Base-by-base conservation (phyloP, 768 basidiomycete genomes). In the Cantharellus cinnabarinus region DNA sequence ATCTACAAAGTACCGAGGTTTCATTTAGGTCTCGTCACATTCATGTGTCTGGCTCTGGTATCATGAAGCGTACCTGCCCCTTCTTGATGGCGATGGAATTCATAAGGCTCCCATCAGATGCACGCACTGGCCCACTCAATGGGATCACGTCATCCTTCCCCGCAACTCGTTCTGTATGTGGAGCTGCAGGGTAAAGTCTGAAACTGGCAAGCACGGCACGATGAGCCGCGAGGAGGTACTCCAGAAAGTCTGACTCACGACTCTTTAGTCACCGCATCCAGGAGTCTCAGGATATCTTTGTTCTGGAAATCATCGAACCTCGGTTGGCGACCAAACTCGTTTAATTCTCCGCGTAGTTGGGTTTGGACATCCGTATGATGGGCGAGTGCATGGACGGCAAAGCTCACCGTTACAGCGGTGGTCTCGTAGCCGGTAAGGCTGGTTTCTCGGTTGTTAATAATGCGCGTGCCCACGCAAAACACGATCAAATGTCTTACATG, bases 391-490 rank as follows among this genome's bases (percentile, higher is more conserved):
- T 69, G 68, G 4, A 77, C 63, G 3, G 71, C 69, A 64, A 71
- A 73, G 50, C 61, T 64, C 41, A 74, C 58, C 53, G 71, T 67
- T 56, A 66, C 67, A 2, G 71, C 67, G 10, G 72, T 73, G 3
- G 75, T 75, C 62, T 75, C 74, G 65, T 73, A 71, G 42, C 74
- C 73, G 34, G 69, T 72, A 66, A 74, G 68, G 4, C 71, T 72
- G 56, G 20, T 29, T 29, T 29, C 20, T 29, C 20, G 20, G 20
- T 29, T 29, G 20, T 29, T 29, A 29, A 29, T 29, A 29, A 29
- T 29, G 20, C 20, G 20, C 1, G 20, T 29, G 20, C 20, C 20
- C 1, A 29, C 20, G 20, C 20, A 29, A 29, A 29, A 29, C 20
- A 29, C 20, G 20, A 29, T 29, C 20, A 29, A 29, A 29, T 29